phyloP scores from a whole-genome alignment of 371 early-diverging fungal genomes.

The Lichtheimia ornata region DNA sequence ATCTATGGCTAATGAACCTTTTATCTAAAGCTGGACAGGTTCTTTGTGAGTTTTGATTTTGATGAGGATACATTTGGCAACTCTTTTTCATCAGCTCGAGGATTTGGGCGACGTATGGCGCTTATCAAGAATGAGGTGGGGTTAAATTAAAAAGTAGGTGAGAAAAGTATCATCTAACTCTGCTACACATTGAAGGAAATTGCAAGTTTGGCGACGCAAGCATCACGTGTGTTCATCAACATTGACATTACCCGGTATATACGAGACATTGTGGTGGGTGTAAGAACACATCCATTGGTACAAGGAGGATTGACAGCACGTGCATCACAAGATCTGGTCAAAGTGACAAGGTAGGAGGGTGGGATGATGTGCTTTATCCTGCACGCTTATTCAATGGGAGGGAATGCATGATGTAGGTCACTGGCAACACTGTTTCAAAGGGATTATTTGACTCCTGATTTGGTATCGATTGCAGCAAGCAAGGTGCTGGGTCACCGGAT shows the following conservation, averaged over 20 bases:
- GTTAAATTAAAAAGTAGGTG: not conserved
- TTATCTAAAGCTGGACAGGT: constrained; percentile 48
- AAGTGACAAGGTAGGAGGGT: constrained; percentile 57
- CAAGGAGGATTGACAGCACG: constrained; percentile 64
- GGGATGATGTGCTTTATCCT: not conserved
- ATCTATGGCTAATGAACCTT: not conserved
- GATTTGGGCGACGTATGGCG: constrained; percentile 19
- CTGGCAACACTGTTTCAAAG: constrained; percentile 57
- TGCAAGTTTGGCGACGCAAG: constrained; percentile 45
- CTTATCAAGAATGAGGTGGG: constrained; percentile 33
- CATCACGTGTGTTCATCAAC: constrained; percentile 53
- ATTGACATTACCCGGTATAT: constrained; percentile 64
- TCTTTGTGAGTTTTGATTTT: constrained; percentile 55
- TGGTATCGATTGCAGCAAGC: constrained; percentile 60
- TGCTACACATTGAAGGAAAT: constrained; percentile 42
- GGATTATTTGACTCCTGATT: constrained; percentile 61
- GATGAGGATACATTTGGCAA: constrained; percentile 37
- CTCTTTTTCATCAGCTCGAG: constrained; percentile 6
- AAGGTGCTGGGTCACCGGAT: constrained; percentile 28
- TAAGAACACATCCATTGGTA: constrained; percentile 61
- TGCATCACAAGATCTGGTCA: constrained; percentile 57
- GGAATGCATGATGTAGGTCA: constrained; percentile 30
- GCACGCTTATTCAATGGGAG: not conserved
- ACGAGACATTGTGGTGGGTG: constrained; percentile 62
- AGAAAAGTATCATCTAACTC: not conserved